Percentiles rank a stretch among this genome's conserved stretches.
Conservation (phyloP, 495 filamentous ascomycete species). For the Evernia prunastri region DNA sequence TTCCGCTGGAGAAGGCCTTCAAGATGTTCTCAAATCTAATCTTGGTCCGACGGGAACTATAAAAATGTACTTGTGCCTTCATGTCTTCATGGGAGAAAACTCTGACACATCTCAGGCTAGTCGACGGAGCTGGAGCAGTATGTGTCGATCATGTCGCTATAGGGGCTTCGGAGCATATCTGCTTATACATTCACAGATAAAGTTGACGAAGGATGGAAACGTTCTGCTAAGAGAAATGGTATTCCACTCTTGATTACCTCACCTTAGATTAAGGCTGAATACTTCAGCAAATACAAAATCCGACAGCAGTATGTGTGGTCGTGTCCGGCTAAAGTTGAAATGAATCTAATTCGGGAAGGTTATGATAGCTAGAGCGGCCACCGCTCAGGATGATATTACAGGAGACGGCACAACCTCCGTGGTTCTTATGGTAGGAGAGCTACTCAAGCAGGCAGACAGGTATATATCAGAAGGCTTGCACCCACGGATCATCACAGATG, state of each 20-base stretch:
- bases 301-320: conserved; percentile 60
- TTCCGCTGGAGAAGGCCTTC: conserved; percentile 85
- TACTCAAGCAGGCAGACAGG: conserved; percentile 94
- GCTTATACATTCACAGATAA: conserved; percentile 60
- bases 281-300: conserved; percentile 69
- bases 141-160: conserved; percentile 25
- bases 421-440: conserved; percentile 89
- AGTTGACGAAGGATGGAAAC: conserved; percentile 97
- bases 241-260: conserved; percentile 29
- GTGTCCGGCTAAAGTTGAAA: conserved; percentile 25
- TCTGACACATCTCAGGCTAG: conserved; percentile 55
- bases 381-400: conserved; percentile 96
- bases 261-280: conserved; percentile 28
- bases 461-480: conserved; percentile 92
- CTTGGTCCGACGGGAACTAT: conserved; percentile 88
- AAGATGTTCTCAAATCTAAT: conserved; percentile 96
- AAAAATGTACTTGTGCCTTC: conserved; percentile 67
- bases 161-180: neutral
- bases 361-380: conserved; percentile 97
- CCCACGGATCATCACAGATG: conserved; percentile 93
- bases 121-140: conserved; percentile 91
- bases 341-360: conserved; percentile 44
- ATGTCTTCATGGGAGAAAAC: conserved; percentile 27
- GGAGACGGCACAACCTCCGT: conserved; percentile 98
- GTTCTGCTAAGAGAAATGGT: conserved; percentile 96